Base-by-base conservation (phyloP, 805 yeast genomes). In the Myxozyma udenii region DNA sequence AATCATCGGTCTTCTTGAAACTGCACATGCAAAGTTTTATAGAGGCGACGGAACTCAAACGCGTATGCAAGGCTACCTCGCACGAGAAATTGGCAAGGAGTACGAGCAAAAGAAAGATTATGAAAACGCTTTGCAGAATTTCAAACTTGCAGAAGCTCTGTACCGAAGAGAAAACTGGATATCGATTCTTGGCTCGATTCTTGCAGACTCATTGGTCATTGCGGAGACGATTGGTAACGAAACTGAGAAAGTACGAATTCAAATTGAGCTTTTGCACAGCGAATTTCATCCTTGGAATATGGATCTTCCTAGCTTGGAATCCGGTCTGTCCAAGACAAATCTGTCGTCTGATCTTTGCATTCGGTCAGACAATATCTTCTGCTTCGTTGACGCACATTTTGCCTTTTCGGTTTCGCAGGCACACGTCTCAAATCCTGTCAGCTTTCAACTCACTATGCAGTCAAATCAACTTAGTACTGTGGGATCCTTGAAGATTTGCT, bases 21-120 rank as follows among this genome's bases (percentile, higher is more conserved):
- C n/a, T 19, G 59, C 59, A 11, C 53, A 47, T 45, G 33, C 59
- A 3, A 33, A 57, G 23, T 55, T 55, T 25, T 48, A 33, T 19
- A 38, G 14, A 9, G 48, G 46, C 4, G 52, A 48, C 16, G 58
- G 53, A 3, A 21, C 41, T 4, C 59, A 51, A 30, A 48, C 48
- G 4, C 48, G 58, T 16, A 50, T 55, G 55, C 59, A 55, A 25
- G 41, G 53, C 2, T 37, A 44, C 26, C 36, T 55, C 12, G 59
- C 59, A 2, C 45, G 44, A 23, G 44, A 76, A 55, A 63, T 82
- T 6, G 88, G 78, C 1, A 81, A 80, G 42, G 76, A 72, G 48
- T 70, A 73, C 55, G 72, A 62, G 49, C 40, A 48, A 0, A 35
- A 47, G 28, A 41, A 59, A 5, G 67, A 74, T 40, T 76, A 61